Percentiles rank a stretch among this genome's conserved stretches.
These are phyloP conservation scores for Hypomontagnella monticulosa DNA, from an alignment of 495 filamentous ascomycete species.

Conservation along the genomic window DNA sequence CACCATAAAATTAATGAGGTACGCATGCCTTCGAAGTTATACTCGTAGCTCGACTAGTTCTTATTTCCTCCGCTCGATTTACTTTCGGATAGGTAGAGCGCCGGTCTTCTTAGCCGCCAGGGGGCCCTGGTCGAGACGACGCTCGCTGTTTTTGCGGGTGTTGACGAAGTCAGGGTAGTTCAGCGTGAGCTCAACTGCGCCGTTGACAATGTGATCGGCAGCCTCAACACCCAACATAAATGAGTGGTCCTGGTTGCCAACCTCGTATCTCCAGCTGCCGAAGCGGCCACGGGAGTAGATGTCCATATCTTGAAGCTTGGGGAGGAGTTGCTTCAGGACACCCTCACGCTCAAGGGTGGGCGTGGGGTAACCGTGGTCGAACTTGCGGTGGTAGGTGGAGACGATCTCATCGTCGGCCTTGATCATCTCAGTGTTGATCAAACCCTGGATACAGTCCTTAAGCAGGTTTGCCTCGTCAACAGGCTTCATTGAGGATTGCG, in stretches of 20 bases:
- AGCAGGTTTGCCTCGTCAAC: conserved; percentile 85
- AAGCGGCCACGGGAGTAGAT: conserved; percentile 98
- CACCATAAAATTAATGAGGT: conserved; percentile 19
- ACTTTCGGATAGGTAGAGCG: conserved; percentile 22
- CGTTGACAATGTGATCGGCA: conserved; percentile 93
- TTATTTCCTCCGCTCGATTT: conserved; percentile 19
- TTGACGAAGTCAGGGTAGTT: conserved; percentile 99
- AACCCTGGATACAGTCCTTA: conserved; percentile 90
- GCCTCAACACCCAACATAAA: conserved; percentile 99
- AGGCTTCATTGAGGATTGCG: conserved; percentile 94
- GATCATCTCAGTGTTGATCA: conserved; percentile 97
- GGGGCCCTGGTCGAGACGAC: conserved; percentile 79
- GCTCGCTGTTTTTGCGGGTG: conserved; percentile 84
- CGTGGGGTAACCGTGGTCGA: conserved; percentile 99
- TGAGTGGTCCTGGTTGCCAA: conserved; percentile 94
- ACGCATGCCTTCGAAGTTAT: background rate
- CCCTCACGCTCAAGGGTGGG: conserved; percentile 94
- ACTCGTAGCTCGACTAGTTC: background rate
- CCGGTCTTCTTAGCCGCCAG: conserved; percentile 48
- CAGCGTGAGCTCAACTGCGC: conserved; percentile 92
- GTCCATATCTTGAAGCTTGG: conserved; percentile 86
- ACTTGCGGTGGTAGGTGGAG: conserved; percentile 97
- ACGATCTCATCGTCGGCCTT: conserved; percentile 91
- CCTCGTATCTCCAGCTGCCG: conserved; percentile 97
- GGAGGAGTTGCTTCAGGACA: conserved; percentile 90